These are phyloP conservation scores for Stachybotrys echinatus DNA, from an alignment of 2,329 filamentous ascomycete species.

Conservation along the genomic window DNA sequence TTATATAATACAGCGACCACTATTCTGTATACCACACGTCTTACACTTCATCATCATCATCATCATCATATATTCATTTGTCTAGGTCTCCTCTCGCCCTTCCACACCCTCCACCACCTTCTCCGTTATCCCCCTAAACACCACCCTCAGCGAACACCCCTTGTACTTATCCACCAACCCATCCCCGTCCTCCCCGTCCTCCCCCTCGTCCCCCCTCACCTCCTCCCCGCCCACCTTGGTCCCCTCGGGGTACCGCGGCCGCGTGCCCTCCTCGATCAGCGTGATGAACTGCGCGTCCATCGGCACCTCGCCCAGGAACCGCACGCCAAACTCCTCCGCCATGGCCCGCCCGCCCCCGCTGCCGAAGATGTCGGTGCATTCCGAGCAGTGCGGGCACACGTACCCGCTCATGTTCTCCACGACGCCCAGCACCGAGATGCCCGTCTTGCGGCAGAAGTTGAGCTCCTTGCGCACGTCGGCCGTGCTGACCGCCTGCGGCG, in stretches of 20 bases:
- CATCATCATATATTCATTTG: conserved; percentile 1
- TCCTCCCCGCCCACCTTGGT: conserved; percentile 44
- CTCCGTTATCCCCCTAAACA: conserved; percentile 62
- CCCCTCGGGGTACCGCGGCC: conserved; percentile 64
- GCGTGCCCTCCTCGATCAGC: conserved; percentile 69
- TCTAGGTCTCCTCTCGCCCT: conserved; percentile 4
- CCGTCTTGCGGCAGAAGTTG: conserved; percentile 86
- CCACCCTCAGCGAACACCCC: conserved; percentile 62
- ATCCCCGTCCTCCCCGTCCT: conserved; percentile 15
- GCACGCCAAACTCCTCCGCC: conserved; percentile 79
- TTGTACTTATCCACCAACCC: conserved; percentile 67
- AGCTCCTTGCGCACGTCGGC: conserved; percentile 92
- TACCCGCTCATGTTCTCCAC: conserved; percentile 96
- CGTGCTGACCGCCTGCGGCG: conserved; percentile 88
- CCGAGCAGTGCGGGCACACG: conserved; percentile 72
- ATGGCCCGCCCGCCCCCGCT: conserved; percentile 86
- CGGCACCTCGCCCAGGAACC: conserved; percentile 80
- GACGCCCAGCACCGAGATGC: conserved; percentile 75
- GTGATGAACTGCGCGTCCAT: conserved; percentile 91
- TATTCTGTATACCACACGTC: too few species aligned
- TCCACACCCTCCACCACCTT: conserved; percentile 24
- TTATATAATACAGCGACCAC: too few species aligned
- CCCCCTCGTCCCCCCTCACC: conserved; percentile 14
- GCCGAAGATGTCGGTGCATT: conserved; percentile 91
- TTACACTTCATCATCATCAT: too few species aligned